Base-by-base conservation (phyloP, 2,329 filamentous ascomycete genomes). In the Rhexocercosporidium sp. region DNA sequence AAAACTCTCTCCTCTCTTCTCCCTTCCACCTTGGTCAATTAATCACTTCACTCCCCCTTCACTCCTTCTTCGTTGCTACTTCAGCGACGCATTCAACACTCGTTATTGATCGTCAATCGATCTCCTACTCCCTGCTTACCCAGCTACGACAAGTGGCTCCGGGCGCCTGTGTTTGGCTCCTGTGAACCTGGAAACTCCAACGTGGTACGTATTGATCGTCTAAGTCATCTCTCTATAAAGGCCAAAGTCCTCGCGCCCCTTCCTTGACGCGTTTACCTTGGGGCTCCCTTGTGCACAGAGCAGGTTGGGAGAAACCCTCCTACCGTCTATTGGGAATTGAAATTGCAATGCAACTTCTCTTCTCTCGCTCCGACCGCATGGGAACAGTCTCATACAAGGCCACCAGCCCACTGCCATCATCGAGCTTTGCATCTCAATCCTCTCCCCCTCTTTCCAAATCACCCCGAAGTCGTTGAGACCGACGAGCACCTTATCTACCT, bases 141-240 rank as follows among this genome's bases (percentile, higher is more conserved):
- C 39, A 46, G 57, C 57, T 29, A 44, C 59, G 31, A 47, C 29
- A 25, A 41, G 59, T 62, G 46, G 46, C 46, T 62, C 29, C 59
- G 20, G 29, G 29, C 31, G 59, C 59, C 59, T 53, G 20, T 49
- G 20, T 39, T 53, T 39, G 59, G 44, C 59, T 62, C 44, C 46
- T 53, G 46, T 47, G 29, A 29, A 51, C n/a, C n/a, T 8, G 22
- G 37, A 20, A 11, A n/a, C 22, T 39, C 3, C 27, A 14, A 25
- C 12, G 46, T 59, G 46, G 46, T 62, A 37, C 31, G 59, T 62
- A 27, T 20, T 6, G 9, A 47, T 25, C 44, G 22, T 47, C 3
- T 11, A 6, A 47, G 44, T 6, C 44, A 7, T 47, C 44, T 22
- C 22, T 8, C n/a, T 25, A 20, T 47, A 9, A 22, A n/a, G 5